Evolutionary conservation across 257 asterid genomes (phyloP), one percentile per base, ranked within the genome.

Genomic region (Capsicum baccatum): DNA sequence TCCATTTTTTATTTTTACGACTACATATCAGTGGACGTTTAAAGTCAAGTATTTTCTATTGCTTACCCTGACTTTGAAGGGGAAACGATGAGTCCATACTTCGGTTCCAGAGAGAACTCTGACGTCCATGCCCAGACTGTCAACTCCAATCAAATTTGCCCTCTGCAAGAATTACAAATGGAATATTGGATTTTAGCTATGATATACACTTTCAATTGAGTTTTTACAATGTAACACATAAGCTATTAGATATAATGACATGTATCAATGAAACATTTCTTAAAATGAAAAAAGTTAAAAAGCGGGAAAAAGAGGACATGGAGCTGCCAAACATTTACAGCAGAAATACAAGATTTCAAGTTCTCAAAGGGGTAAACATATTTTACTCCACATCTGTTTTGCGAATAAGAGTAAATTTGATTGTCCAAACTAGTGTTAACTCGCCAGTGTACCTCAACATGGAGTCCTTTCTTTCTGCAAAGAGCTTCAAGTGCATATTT

Each of bases 121-220:
- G 56, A 94, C 98, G 16, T 94, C 98, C 86, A 94, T 85, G 87
- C 97, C 98, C 58, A 92, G 94, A 88, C 94, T 92, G 89, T 94
- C 98, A 39, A 94, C 93, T 83, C 97, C 98, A 79, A 94, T 89
- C 83, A 94, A 88, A 81, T 86, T 87, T 78, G 96, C 96, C 47
- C 90, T 91, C 98, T 94, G 83, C 68, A 67, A 26, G 33, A 26
- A 26, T 26, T 26, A 26, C 33, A 26, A 26, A 26, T 1, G 33
- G 33, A 26, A 39, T 16, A 2, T 68, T 16, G 33, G 26, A 68
- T 68, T 67, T 37, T 39, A 14, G 50, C 19, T 35, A 67, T 14
- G 74, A 35, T 35, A 13, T 17, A 33, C 50, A 35, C 74, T 67
- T 7, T 15, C 7, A 3, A 14, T 37, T 37, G 76, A 67, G 14